Evolutionary conservation across 225 moss, liverwort and hornwort species (phyloP).

Genomic region (Sphagnum contortum): DNA sequence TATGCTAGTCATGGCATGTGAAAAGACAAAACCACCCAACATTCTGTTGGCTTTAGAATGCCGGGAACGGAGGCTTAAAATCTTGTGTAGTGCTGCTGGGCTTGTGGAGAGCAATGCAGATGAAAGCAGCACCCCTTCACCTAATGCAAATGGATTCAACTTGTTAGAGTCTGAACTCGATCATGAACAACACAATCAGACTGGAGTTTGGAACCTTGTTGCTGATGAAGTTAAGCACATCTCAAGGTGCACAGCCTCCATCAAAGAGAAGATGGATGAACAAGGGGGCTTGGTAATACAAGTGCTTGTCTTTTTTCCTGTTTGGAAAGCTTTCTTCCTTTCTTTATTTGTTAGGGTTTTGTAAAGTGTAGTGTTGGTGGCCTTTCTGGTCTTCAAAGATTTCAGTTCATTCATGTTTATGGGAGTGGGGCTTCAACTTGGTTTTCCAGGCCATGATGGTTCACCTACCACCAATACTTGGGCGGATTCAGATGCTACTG

Average conservation of each 20-base stretch:
- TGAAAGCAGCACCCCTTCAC: conserved; percentile 19
- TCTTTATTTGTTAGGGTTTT: too few relatives aligned
- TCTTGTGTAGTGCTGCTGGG: conserved; percentile 66
- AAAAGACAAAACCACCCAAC: conserved; percentile 59
- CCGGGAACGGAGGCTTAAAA: conserved; percentile 71
- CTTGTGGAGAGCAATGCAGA: conserved; percentile 38
- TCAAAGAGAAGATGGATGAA: conserved; percentile 54
- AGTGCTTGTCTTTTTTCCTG: neutral
- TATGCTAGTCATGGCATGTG: conserved; percentile 75
- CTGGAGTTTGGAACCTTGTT: conserved; percentile 50
- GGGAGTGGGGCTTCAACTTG: too few relatives aligned
- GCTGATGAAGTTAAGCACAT: conserved; percentile 71
- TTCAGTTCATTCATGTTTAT: too few relatives aligned
- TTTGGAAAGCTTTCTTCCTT: too few relatives aligned
- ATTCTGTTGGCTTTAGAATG: conserved; percentile 73
- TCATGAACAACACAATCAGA: conserved; percentile 40
- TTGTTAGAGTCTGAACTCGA: conserved; percentile 47
- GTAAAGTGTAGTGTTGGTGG: too few relatives aligned
- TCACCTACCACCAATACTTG: conserved; percentile 30
- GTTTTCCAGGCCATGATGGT: too few relatives aligned
- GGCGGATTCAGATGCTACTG: conserved; percentile 55
- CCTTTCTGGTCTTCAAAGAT: too few relatives aligned
- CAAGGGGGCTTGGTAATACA: conserved; percentile 33
- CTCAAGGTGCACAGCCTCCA: conserved; percentile 49
- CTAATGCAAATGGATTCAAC: conserved; percentile 22